These are phyloP conservation scores for Talaromyces verruculosus DNA, from an alignment of 2,329 filamentous ascomycete genomes.

Conservation along the genomic window DNA sequence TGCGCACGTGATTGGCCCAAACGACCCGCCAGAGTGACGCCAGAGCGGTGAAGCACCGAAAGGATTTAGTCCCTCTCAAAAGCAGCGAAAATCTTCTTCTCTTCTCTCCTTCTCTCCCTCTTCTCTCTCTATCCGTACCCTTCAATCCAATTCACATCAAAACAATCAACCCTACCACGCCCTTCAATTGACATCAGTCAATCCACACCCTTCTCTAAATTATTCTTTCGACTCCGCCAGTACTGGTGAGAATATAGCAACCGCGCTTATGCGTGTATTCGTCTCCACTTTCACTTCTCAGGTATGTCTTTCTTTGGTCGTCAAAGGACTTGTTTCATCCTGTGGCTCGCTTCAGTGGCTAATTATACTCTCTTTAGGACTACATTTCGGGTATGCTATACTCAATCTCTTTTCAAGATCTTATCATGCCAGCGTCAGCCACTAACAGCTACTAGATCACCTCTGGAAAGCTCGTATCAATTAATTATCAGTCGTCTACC, in stretches of 20 bases:
- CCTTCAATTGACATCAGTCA: not conserved
- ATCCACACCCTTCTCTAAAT: conserved; percentile 1
- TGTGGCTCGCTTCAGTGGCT: conserved; percentile 16
- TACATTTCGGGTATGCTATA: conserved; percentile 61
- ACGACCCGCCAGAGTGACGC: not conserved
- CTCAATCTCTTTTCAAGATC: not conserved
- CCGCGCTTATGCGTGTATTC: conserved; percentile 83
- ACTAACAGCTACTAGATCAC: conserved; percentile 52
- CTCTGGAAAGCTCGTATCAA: conserved; percentile 68
- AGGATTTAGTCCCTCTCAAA: conserved; percentile 1
- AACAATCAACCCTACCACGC: too few relatives aligned
- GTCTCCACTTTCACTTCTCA: conserved; percentile 83
- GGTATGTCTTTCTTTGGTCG: conserved; percentile 53
- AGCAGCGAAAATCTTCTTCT: conserved; percentile 17
- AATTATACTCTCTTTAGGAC: conserved; percentile 47
- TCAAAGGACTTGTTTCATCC: not conserved
- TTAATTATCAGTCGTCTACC: conserved; percentile 53
- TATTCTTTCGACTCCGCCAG: conserved; percentile 6
- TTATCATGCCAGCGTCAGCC: not conserved
- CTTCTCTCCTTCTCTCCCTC: not conserved
- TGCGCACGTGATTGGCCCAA: conserved; percentile 13
- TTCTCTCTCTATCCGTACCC: conserved; percentile 1
- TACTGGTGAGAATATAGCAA: conserved; percentile 39
- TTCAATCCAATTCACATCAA: not conserved
- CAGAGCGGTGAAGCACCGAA: conserved; percentile 19